phyloP scores from a whole-genome alignment of 2,329 filamentous ascomycete genomes.

The Colletotrichum zoysiae region DNA sequence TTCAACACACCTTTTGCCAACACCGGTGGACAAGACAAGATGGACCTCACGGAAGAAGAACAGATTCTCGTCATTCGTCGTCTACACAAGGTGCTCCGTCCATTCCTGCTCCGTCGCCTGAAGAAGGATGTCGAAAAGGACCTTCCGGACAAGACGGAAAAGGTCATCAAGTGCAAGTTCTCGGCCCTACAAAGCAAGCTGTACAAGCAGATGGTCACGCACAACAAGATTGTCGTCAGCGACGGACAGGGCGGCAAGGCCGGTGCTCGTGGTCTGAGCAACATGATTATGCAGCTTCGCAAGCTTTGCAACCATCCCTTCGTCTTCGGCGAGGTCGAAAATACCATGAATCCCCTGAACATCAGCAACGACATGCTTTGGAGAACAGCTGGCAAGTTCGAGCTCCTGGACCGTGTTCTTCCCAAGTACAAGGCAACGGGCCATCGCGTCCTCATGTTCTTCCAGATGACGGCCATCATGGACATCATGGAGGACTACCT shows the following conservation, averaged over 20 bases:
- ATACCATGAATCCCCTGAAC: constrained; percentile 93
- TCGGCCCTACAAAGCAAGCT: constrained; percentile 92
- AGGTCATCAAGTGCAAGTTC: constrained; percentile 99
- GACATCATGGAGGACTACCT: constrained; percentile 99
- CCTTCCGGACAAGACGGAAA: constrained; percentile 97
- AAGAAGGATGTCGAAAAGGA: constrained; percentile 99
- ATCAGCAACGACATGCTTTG: constrained; percentile 93
- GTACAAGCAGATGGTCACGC: constrained; percentile 97
- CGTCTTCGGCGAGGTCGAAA: constrained; percentile 97
- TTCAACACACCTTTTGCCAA: constrained; percentile 99
- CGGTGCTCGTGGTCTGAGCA: constrained; percentile 92
- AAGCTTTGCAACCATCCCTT: constrained; percentile 99
- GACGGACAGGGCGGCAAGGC: constrained; percentile 97
- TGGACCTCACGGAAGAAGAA: constrained; percentile 99
- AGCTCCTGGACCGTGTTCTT: constrained; percentile 89
- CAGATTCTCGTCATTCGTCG: constrained; percentile 97
- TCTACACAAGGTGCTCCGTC: constrained; percentile 96
- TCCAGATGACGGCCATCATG: constrained; percentile 99
- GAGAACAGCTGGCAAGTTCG: constrained; percentile 97
- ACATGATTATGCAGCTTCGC: constrained; percentile 99
- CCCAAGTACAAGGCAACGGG: constrained; percentile 93
- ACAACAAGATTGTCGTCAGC: constrained; percentile 94
- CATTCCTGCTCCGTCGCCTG: constrained; percentile 96
- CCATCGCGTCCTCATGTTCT: constrained; percentile 99
- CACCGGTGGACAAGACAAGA: constrained; percentile 97